Evolutionary conservation across 2,329 filamentous ascomycete genomes (phyloP), one percentile per base, ranked within the genome.

Genomic region (Aspergillus sp.): DNA sequence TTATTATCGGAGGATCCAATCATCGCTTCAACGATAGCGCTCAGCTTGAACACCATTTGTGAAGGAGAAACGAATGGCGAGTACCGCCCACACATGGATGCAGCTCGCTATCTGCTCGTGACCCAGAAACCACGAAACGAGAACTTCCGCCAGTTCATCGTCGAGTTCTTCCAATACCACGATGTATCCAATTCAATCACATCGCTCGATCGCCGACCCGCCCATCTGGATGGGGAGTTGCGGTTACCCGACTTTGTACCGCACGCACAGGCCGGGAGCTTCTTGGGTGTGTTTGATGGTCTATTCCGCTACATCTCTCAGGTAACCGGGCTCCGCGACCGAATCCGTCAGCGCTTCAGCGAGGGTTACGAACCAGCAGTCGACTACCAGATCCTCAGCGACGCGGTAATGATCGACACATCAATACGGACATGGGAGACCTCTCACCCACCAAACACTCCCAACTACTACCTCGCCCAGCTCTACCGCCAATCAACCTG

Each of bases 81-180:
- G 68, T 93, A 96, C 72, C 82, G 90, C n/a, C 80, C 89, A 48
- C 91, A 96, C 69, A 86, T 96, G 62, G 80, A 87, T 59, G 89
- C 86, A 1, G 93, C 93, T 62, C 86, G 90, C 65, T 83, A 83
- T 56, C 82, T 96, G 57, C 86, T 93, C n/a, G 80, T 78, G 56
- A 79, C 73, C 11, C 79, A 82, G 55, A 86, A 68, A 79, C 89
- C 52, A 68, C 84, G 68, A 77, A 92, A 81, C 75, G 78, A 86
- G 19, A 84, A 86, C 20, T 91, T 95, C 68, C 87, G 88, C 61
- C 87, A 90, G 51, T 86, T 88, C 64, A 84, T 87, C 57, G 79
- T 86, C 60, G 86, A 88, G 70, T 93, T 96, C 75, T 93, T 96
- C 73, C 89, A 92, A 70, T 96, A 95, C 67, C 90, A 95, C 71